Conservation (phyloP, 2,329 filamentous ascomycete genomes). For the Penicillium sp. region DNA sequence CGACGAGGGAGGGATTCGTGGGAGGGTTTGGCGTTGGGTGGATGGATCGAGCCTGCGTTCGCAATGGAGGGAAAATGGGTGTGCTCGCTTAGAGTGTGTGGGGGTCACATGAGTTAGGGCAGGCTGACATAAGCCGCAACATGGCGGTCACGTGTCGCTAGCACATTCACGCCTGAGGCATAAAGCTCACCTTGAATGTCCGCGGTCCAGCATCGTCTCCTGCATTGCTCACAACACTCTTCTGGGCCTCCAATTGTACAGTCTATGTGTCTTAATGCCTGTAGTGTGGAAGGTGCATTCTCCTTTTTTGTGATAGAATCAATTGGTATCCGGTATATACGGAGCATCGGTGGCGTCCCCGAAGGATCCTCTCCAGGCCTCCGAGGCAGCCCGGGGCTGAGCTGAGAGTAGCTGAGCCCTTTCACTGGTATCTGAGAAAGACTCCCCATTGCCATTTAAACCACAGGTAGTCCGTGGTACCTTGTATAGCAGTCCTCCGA, state of each 20-base stretch:
- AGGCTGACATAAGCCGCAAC: constrained; percentile 27
- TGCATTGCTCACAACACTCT: too few relatives aligned
- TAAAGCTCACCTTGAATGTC: not conserved
- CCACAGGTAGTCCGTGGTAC: too few relatives aligned
- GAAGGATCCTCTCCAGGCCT: not conserved
- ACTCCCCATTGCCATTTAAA: too few relatives aligned
- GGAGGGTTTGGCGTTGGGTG: constrained; percentile 42
- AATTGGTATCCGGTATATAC: too few relatives aligned
- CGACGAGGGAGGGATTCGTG: constrained; percentile 41
- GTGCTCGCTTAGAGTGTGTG: constrained; percentile 43
- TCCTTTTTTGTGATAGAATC: too few relatives aligned
- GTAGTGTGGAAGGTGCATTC: not conserved
- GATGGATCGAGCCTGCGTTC: constrained; percentile 37
- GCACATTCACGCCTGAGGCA: not conserved
- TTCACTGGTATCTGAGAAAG: too few relatives aligned
- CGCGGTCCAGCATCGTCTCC: too few relatives aligned
- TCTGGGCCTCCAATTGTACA: too few relatives aligned
- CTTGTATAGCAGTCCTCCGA: too few relatives aligned
- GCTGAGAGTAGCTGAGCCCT: too few relatives aligned
- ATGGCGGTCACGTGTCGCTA: constrained; percentile 24
- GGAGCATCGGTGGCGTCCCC: too few relatives aligned
- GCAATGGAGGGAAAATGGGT: constrained; percentile 39
- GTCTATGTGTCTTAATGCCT: not conserved
- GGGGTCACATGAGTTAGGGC: constrained; percentile 36
- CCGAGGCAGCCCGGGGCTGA: not conserved